phyloP scores from a whole-genome alignment of 208 protist genomes.

The Herpetomonas samuelpessoai region DNA sequence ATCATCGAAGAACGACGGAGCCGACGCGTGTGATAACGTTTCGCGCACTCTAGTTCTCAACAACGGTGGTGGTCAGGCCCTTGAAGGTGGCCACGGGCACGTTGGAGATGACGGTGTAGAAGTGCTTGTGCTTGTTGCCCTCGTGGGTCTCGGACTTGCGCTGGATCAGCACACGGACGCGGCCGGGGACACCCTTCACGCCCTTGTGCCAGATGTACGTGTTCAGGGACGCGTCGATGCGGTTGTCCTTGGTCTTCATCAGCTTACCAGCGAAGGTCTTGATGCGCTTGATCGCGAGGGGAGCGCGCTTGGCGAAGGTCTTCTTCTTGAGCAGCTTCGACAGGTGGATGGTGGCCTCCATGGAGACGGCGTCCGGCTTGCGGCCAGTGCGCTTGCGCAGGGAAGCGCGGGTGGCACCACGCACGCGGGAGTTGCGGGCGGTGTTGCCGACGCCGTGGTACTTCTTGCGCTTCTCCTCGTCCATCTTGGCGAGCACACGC shows the following conservation, averaged over 20 bases:
- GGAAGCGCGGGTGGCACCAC: slow-evolving; percentile 75
- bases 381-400: slow-evolving; percentile 81
- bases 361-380: slow-evolving; percentile 86
- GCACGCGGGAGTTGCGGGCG: slow-evolving; percentile 79
- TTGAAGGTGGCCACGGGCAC: slow-evolving; percentile 82
- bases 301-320: slow-evolving; percentile 97
- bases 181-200: slow-evolving; percentile 92
- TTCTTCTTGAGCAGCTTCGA: slow-evolving; percentile 96
- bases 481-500: slow-evolving; percentile 85
- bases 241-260: slow-evolving; percentile 98
- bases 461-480: slow-evolving; percentile 81
- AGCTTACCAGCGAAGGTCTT: slow-evolving; percentile 91
- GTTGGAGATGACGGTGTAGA: slow-evolving; percentile 91
- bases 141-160: slow-evolving; percentile 83
- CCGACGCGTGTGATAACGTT: too few species aligned
- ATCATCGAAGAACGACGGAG: too few species aligned
- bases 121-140: slow-evolving; percentile 86
- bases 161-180: slow-evolving; percentile 94
- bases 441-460: slow-evolving; percentile 89
- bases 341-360: slow-evolving; percentile 98
- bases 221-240: slow-evolving; percentile 96
- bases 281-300: slow-evolving; percentile 96
- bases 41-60: slow-evolving; percentile 65
- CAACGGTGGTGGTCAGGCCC: slow-evolving; percentile 77
- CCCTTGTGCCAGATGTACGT: slow-evolving; percentile 97